A percentile compares a stretch with the other conserved stretches of the same genome.
phyloP scores from a whole-genome alignment of 352 stramenopile species.

The Phytophthora nicotianae region DNA sequence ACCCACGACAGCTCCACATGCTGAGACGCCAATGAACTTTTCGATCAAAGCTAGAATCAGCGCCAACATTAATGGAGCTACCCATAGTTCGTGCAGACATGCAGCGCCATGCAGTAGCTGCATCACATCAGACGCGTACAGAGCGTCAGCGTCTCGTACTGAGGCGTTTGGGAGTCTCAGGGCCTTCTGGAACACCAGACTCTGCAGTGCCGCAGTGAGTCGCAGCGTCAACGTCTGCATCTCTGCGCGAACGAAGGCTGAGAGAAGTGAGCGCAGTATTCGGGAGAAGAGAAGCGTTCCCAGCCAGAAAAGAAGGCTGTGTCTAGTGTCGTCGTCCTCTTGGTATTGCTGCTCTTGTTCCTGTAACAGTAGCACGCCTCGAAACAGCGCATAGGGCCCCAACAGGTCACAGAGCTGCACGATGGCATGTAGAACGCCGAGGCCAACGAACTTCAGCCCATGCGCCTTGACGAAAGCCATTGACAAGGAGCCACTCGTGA shows the following conservation, averaged over 20 bases:
- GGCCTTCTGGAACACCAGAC: slow-evolving; percentile 77
- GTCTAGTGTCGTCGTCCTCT: slow-evolving; percentile 16
- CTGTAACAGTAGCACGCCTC: slow-evolving; percentile 55
- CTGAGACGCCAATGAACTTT: slow-evolving; percentile 54
- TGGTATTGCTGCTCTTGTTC: slow-evolving; percentile 13
- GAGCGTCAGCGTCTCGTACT: slow-evolving; percentile 46
- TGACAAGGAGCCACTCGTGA: slow-evolving; percentile 54
- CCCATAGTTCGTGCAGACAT: slow-evolving; percentile 81
- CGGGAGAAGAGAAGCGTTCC: slow-evolving; percentile 59
- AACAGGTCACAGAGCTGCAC: slow-evolving; percentile 63
- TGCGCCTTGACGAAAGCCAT: slow-evolving; percentile 59
- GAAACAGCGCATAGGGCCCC: slow-evolving; percentile 68
- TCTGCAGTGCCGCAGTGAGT: slow-evolving; percentile 72
- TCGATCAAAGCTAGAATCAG: slow-evolving; percentile 58
- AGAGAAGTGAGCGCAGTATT: slow-evolving; percentile 68
- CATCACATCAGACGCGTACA: slow-evolving; percentile 69
- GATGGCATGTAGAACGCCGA: slow-evolving; percentile 47
- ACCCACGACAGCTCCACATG: slow-evolving; percentile 36
- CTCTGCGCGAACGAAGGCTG: slow-evolving; percentile 64
- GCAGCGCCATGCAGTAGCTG: slow-evolving; percentile 63
- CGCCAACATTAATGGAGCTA: slow-evolving; percentile 53
- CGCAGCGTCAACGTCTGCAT: slow-evolving; percentile 66
- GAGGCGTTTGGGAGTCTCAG: slow-evolving; percentile 48
- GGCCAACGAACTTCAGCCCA: slow-evolving; percentile 48
- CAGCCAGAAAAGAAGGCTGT: slow-evolving; percentile 62